Conservation (phyloP, 192 early-diverging fungal species). For the Geosiphon pyriformis region DNA sequence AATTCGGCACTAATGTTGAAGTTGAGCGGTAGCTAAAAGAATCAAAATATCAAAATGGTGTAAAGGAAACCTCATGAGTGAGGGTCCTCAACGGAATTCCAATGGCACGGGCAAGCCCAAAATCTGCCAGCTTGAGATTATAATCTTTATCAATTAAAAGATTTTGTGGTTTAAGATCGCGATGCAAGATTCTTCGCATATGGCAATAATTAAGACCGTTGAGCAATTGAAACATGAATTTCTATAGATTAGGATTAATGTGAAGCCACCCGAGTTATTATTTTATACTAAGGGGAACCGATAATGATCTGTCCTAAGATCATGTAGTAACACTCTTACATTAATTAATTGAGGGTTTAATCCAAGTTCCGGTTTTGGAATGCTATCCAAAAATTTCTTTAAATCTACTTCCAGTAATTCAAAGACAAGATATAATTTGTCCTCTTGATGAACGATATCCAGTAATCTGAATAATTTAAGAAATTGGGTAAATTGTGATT, state of each 20-base stretch:
- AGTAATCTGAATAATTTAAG: conserved; percentile 56
- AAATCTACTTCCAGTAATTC: conserved; percentile 88
- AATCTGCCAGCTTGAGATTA: conserved; percentile 90
- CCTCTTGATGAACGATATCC: conserved; percentile 84
- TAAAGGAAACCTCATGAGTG: conserved; percentile 74
- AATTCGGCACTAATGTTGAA: too few species aligned
- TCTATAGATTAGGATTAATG: conserved; percentile 46
- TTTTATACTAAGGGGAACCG: not conserved
- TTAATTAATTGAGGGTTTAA: conserved; percentile 26
- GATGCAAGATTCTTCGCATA: conserved; percentile 85
- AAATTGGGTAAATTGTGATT: not conserved
- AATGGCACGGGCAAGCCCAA: conserved; percentile 91
- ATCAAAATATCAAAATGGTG: too few species aligned
- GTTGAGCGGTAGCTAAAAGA: too few species aligned
- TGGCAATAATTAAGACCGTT: conserved; percentile 89
- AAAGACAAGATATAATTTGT: conserved; percentile 90
- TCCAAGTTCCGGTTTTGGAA: not conserved
- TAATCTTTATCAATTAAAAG: conserved; percentile 84
- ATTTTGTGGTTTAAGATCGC: conserved; percentile 99
- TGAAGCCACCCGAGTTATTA: conserved; percentile 22
- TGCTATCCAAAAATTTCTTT: conserved; percentile 36
- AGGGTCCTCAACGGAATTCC: conserved; percentile 87
- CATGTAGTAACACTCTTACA: too few species aligned
- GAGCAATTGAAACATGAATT: conserved; percentile 87
- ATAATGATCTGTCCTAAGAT: too few species aligned